Evolutionary conservation across 1,284 basidiomycete genomes (phyloP).

Genomic region (Volvariella surrecta): DNA sequence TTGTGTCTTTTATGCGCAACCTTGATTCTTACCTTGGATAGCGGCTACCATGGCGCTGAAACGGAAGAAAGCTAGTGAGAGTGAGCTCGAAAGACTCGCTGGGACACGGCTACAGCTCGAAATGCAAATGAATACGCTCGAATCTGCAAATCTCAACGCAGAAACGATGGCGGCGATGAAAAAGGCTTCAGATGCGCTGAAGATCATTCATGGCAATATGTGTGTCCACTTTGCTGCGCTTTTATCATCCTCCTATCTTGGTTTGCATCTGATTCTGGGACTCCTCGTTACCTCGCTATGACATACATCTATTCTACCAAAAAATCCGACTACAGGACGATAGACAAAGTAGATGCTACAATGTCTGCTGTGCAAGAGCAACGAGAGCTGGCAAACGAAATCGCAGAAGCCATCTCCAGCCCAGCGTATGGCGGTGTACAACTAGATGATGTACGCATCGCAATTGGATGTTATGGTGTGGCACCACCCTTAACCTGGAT

Average conservation of each 20-base stretch:
- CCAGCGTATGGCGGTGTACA: constrained; percentile 48
- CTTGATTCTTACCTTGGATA: constrained; percentile 24
- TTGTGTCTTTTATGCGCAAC: not conserved
- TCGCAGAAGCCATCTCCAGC: constrained; percentile 89
- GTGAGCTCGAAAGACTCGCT: constrained; percentile 82
- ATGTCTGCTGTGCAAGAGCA: constrained; percentile 92
- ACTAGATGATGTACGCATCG: constrained; percentile 60
- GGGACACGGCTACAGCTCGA: constrained; percentile 91
- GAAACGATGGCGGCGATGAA: constrained; percentile 99
- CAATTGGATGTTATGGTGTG: constrained; percentile 9
- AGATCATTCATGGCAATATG: constrained; percentile 89
- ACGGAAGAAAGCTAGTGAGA: constrained; percentile 90
- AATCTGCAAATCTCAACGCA: constrained; percentile 96
- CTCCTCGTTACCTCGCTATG: constrained; percentile 9
- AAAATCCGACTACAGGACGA: constrained; percentile 44
- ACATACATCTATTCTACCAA: not conserved
- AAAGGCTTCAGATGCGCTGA: constrained; percentile 88
- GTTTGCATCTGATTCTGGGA: not conserved
- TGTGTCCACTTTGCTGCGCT: constrained; percentile 44
- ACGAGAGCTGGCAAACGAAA: constrained; percentile 91
- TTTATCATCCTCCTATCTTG: not conserved
- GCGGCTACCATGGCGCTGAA: constrained; percentile 88
- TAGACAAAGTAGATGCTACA: constrained; percentile 87
- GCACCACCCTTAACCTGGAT: not conserved
- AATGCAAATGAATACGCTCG: constrained; percentile 95